Evolutionary conservation across 768 basidiomycete species (phyloP).

Genomic region (Sporobolomyces phaffii): DNA sequence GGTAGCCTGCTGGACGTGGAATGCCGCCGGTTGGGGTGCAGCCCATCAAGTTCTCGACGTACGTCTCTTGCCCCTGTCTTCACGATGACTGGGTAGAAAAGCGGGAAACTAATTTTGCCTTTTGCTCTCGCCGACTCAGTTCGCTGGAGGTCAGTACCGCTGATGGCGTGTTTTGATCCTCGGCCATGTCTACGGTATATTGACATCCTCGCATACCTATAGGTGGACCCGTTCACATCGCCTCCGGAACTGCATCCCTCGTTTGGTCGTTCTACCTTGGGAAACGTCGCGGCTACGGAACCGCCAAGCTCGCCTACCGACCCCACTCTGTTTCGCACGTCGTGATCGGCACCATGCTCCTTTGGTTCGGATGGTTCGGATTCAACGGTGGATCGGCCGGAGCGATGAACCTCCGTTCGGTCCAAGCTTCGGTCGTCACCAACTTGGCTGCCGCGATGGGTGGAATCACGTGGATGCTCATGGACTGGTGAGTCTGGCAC

Average conservation of each 20-base stretch:
- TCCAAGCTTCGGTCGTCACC: slow-evolving; percentile 80
- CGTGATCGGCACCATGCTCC: slow-evolving; percentile 78
- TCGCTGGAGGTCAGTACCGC: too few species aligned
- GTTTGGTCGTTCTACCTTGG: slow-evolving; percentile 84
- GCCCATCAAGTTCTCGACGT: slow-evolving; percentile 46
- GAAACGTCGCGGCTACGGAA: slow-evolving; percentile 58
- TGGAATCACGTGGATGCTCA: slow-evolving; percentile 61
- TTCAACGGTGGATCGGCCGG: slow-evolving; percentile 79
- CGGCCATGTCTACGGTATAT: too few species aligned
- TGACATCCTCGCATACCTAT: too few species aligned
- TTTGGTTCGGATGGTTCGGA: slow-evolving; percentile 66
- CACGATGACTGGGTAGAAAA: too few species aligned
- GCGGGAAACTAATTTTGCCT: slow-evolving; percentile 1
- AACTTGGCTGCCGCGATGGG: slow-evolving; percentile 74
- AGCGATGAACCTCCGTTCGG: slow-evolving; percentile 77
- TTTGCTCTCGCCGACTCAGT: slow-evolving; percentile 60
- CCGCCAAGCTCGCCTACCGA: slow-evolving; percentile 45
- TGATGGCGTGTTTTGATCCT: too few species aligned
- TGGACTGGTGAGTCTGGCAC: slow-evolving; percentile 20
- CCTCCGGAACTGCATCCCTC: slow-evolving; percentile 74
- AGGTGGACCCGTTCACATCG: slow-evolving; percentile 83
- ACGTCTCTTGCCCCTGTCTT: too few species aligned
- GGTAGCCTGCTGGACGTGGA: slow-evolving; percentile 78
- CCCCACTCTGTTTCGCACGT: slow-evolving; percentile 68
- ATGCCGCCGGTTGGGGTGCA: slow-evolving; percentile 72